Evolutionary conservation across 352 stramenopile genomes (phyloP), one percentile per base, ranked within the genome.

Genomic region (Aphanomyces astaci): DNA sequence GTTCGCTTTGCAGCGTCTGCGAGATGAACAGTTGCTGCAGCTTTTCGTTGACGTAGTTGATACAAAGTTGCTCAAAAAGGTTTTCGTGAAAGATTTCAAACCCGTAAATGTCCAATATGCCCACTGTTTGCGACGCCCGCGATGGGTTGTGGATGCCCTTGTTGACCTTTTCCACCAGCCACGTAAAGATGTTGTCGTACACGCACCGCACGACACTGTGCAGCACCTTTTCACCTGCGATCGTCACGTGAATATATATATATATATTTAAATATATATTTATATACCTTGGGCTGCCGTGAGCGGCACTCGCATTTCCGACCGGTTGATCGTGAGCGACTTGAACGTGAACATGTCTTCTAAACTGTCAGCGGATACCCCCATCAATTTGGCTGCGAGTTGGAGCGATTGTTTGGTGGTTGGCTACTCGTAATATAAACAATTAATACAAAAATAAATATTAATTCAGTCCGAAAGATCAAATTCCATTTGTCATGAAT

Each of bases 41-140:
- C 74, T 96, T 97, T 67, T 98, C 92, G 75, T 98, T 98, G 55
- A 93, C 90, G 56, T 95, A 97, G 75, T 97, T 97, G 83, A 97
- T 97, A 66, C 91, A 97, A 48, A 97, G 94, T 72, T 98, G 94
- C 72, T 97, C 91, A 72, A 97, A 97, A 17, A 82, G 89, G 72
- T 98, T 98, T 40, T 87, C 88, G 55, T 96, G 79, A 64, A 98
- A 98, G 24, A 90, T 89, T 73, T 98, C 96, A 80, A 98, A 98
- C 1, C 96, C 94, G 72, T 98, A 98, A 65, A 98, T 98, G 72
- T 98, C 96, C 39, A 98, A 77, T 32, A 98, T 95, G 53, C 92
- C 90, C 72, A 98, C 88, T 59, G 74, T 94, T 22, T 66, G 36
- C 31, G 56, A 65, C 31, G 31, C 25, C n/a, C 25, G 65, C 9